phyloP scores from a whole-genome alignment of 2,329 filamentous ascomycete genomes.

The Clarireedia sp. region DNA sequence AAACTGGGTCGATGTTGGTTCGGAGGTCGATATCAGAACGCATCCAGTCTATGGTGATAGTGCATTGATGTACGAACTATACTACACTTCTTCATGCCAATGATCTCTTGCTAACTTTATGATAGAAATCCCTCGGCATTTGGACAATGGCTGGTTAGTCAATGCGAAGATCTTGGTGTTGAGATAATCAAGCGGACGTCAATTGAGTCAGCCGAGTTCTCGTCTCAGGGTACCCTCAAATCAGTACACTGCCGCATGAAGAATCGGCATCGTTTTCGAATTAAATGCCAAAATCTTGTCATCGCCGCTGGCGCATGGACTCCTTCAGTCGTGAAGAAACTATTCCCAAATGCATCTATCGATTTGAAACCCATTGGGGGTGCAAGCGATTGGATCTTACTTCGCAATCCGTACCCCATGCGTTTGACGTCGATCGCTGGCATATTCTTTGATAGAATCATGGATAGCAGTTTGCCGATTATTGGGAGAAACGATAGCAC shows the following conservation, averaged over 20 bases:
- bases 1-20: not conserved
- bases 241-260: not conserved
- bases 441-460: not conserved
- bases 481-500: not conserved
- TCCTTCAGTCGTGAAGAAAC: not conserved
- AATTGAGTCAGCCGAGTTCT: not conserved
- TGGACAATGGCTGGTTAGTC: not conserved
- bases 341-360: not conserved
- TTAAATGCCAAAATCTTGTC: not conserved
- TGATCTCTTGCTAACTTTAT: not conserved
- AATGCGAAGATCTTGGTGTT: not conserved
- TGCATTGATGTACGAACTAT: not conserved
- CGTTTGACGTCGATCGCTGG: not conserved
- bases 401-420: not conserved
- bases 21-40: not conserved
- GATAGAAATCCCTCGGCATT: not conserved
- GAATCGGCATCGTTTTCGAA: not conserved
- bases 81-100: not conserved
- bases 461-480: not conserved
- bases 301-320: not conserved
- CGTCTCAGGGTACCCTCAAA: not conserved
- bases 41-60: not conserved
- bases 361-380: not conserved
- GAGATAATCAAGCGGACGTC: not conserved
- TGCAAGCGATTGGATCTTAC: not conserved